A percentile compares a stretch with the other conserved stretches of the same genome.
Evolutionary conservation across 805 yeast species (phyloP).

Genomic region (Lachancea sp.): DNA sequence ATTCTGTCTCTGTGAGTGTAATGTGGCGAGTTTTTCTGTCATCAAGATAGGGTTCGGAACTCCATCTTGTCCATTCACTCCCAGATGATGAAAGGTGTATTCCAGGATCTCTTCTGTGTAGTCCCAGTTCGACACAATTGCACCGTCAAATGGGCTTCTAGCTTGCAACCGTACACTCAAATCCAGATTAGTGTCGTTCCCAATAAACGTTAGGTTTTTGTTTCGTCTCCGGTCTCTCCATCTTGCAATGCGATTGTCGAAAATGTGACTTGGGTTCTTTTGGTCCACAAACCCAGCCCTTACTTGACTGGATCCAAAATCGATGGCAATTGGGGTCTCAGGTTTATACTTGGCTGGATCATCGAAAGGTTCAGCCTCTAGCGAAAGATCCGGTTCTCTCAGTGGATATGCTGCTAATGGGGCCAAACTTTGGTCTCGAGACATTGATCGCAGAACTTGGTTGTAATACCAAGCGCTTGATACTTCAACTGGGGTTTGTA

Average conservation of each 20-base stretch:
- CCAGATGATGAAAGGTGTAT: constrained; percentile 73
- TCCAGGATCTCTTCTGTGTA: constrained; percentile 75
- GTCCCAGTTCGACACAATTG: constrained; percentile 89
- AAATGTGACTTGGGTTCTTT: constrained; percentile 49
- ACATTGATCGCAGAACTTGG: background rate
- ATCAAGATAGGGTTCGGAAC: constrained; percentile 76
- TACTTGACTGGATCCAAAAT: constrained; percentile 63
- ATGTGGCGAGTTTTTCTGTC: constrained; percentile 70
- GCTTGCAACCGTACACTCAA: constrained; percentile 60
- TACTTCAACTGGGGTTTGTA: background rate
- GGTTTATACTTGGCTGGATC: constrained; percentile 24
- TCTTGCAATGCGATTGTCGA: constrained; percentile 63
- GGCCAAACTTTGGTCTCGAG: constrained; percentile 21
- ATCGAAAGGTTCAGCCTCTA: constrained; percentile 29
- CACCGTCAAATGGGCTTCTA: constrained; percentile 81
- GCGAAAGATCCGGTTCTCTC: constrained; percentile 28
- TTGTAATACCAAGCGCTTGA: background rate
- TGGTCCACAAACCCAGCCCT: constrained; percentile 53
- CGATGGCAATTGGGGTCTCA: constrained; percentile 76
- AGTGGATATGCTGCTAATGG: constrained; percentile 24
- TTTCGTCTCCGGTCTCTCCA: constrained; percentile 72
- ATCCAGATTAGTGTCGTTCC: constrained; percentile 75
- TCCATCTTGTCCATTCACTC: constrained; percentile 47
- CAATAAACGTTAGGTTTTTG: constrained; percentile 62
- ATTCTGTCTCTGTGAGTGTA: constrained; percentile 60